Percentiles rank a stretch among this genome's conserved stretches.
Evolutionary conservation across 2,329 filamentous ascomycete genomes (phyloP).

Genomic region (Leptographium procerum): DNA sequence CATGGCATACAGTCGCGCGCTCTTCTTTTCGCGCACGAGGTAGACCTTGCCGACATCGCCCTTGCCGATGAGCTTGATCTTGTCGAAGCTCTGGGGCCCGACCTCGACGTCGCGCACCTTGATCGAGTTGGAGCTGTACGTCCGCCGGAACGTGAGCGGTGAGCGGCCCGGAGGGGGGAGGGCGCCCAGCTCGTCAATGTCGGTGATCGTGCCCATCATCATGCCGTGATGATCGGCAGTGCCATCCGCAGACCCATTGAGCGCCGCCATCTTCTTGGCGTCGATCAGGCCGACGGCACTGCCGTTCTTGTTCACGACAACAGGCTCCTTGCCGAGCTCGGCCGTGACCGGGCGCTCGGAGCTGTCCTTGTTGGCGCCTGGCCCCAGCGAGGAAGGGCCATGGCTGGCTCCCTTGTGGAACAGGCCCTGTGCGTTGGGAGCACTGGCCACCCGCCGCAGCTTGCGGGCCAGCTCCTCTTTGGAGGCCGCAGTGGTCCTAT

Average conservation of each 20-base stretch:
- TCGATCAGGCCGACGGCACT: conserved; percentile 35
- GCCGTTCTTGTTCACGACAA: conserved; percentile 45
- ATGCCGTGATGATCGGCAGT: conserved; percentile 18
- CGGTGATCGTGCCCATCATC: conserved; percentile 23
- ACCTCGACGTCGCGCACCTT: conserved; percentile 97
- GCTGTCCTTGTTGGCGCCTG: conserved; percentile 12
- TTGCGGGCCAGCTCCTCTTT: conserved; percentile 94
- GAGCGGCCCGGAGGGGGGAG: conserved; percentile 58
- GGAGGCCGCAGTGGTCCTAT: conserved; percentile 62
- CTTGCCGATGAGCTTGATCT: conserved; percentile 98
- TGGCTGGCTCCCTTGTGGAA: conserved; percentile 51
- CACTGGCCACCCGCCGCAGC: conserved; percentile 85
- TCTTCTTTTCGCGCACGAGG: conserved; percentile 95
- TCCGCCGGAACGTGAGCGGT: conserved; percentile 72
- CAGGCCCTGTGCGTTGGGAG: conserved; percentile 89
- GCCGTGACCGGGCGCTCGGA: conserved; percentile 70
- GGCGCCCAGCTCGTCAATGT: conserved; percentile 43
- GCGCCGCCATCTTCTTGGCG: conserved; percentile 21
- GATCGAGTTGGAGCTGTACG: conserved; percentile 98
- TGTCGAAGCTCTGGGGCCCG: conserved; percentile 90
- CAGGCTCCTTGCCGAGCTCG: conserved; percentile 73
- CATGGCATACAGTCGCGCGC: conserved; percentile 90
- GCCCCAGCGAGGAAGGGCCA: not conserved
- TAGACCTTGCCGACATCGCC: conserved; percentile 98
- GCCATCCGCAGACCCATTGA: conserved; percentile 16